Base-by-base conservation (phyloP, 169 alveolate species). In the Plasmodium vinckei region DNA sequence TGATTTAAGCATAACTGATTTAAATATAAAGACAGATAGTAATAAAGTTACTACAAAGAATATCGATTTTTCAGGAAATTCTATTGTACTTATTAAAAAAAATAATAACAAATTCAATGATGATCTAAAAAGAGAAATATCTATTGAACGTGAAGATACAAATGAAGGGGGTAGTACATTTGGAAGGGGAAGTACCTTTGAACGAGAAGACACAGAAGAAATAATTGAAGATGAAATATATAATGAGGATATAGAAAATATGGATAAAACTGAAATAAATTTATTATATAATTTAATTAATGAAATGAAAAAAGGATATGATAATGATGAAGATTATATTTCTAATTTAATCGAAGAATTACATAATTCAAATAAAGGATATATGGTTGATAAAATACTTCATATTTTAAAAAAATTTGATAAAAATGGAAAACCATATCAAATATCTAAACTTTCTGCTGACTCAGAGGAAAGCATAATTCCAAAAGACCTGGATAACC, bases 281-380 rank as follows among this genome's bases (percentile, higher is more conserved):
- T 53, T 68, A 9, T 19, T 84, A 12, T 46, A 44, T 12, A 69
- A 44, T 33, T 63, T 84, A 17, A 84, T 84, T 0, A 60, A 42
- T 10, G 91, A 54, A 39, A 84, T 84, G 86, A 67, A 84, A 49
- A 84, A 84, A 54, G 47, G 56, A 49, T 15, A 10, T 39, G 15
- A 44, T 9, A 67, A 27, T 13, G 91, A 72, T 60, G 91, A 84
- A 69, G 73, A 67, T 63, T 69, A 84, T 51, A 84, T 84, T 33
- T 57, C 86, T 0, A 56, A 59, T 19, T 69, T 69, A 33, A 17
- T 84, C 2, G 73, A 84, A 61, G 87, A 84, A 15, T 71, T 84
- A 9, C 73, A 69, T 21, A 69, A 68, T 33, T 68, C 84, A 9
- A 69, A 59, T 33, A 68, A 69, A 49, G 57, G 69, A 17, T 63